Conservation (phyloP, 1,284 basidiomycete genomes). For the Rhodotorula sp. region DNA sequence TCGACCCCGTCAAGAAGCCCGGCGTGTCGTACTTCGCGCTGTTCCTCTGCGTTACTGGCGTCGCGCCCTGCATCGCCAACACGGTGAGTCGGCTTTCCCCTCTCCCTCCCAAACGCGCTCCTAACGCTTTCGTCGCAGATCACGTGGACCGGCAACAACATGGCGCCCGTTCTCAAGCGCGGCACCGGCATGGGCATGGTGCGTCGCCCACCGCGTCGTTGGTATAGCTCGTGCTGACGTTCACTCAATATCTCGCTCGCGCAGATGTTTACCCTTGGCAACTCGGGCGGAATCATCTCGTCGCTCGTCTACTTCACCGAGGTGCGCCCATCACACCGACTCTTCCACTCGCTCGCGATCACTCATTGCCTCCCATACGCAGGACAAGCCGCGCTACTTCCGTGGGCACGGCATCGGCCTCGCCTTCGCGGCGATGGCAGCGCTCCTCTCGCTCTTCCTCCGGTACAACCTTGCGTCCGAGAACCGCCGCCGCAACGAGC, state of each 20-base stretch:
- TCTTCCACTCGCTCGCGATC: too few species aligned
- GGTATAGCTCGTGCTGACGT: background rate
- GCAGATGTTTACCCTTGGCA: slow-evolving; percentile 52
- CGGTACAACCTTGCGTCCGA: slow-evolving; percentile 49
- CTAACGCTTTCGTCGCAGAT: background rate
- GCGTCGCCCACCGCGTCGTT: background rate
- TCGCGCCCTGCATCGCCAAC: slow-evolving; percentile 23
- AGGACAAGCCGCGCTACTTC: slow-evolving; percentile 46
- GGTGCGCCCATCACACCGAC: background rate
- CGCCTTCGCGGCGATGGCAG: slow-evolving; percentile 49
- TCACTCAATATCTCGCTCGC: background rate
- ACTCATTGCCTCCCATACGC: too few species aligned
- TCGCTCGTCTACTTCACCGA: slow-evolving; percentile 46
- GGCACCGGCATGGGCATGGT: slow-evolving; percentile 54
- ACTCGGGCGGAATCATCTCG: slow-evolving; percentile 55
- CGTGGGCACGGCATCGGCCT: slow-evolving; percentile 52
- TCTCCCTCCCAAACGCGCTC: slow-evolving; percentile 50
- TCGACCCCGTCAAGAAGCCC: slow-evolving; percentile 12
- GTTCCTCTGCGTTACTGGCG: slow-evolving; percentile 40
- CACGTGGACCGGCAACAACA: slow-evolving; percentile 10
- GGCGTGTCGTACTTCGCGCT: slow-evolving; percentile 38
- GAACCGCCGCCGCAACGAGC: slow-evolving; percentile 51
- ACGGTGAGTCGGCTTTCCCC: slow-evolving; percentile 37
- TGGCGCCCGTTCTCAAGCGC: slow-evolving; percentile 36
- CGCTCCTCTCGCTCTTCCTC: slow-evolving; percentile 49